Base-by-base conservation (phyloP, 163 green algal genomes). In the Botryococcus braunii region DNA sequence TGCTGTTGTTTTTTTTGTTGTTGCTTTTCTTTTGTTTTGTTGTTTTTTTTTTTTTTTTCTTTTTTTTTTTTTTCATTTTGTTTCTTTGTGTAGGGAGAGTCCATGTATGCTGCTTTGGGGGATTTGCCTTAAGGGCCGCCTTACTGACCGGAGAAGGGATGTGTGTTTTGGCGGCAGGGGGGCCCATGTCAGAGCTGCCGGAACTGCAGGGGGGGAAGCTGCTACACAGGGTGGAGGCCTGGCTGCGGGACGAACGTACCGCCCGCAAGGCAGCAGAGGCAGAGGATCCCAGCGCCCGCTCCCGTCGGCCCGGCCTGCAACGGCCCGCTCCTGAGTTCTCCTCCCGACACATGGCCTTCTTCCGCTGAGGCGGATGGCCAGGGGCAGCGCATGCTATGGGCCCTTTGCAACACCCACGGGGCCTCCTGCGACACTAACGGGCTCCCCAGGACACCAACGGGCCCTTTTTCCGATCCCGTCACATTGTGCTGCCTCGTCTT, bases 271-370 rank as follows among this genome's bases (percentile, higher is more conserved):
- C 49, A 4, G 57, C 68, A 47, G 63, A 59, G 21, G 69, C 56
- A 17, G 65, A 59, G 59, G 56, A 52, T n/a, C 17, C 60, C 55
- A 36, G 5, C 8, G 37, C 46, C 7, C 11, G 25, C 6, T 13
- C 43, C 9, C 9, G 17, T 11, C 43, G 63, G 63, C 46, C 63
- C 32, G 63, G 63, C 31, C 47, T 48, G 1, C 7, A 21, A 9
- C 35, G 46, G 13, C 27, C 50, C 4, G 80, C 74, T 2, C 79
- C 80, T 0, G 62, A 79, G 37, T 88, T 90, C 78, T 77, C 81
- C 13, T 85, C 65, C 74, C 91, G 87, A 74, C 87, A 94, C 62
- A 82, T 94, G 70, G 83, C 83, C 0, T 94, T 90, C 72, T 94
- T 86, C 66, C 66, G 80, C n/a, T n/a, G n/a, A n/a, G n/a, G n/a